Evolutionary conservation across 1,139 yeast genomes (phyloP), one percentile per base, ranked within the genome.

Genomic region (Taphrina confusa): DNA sequence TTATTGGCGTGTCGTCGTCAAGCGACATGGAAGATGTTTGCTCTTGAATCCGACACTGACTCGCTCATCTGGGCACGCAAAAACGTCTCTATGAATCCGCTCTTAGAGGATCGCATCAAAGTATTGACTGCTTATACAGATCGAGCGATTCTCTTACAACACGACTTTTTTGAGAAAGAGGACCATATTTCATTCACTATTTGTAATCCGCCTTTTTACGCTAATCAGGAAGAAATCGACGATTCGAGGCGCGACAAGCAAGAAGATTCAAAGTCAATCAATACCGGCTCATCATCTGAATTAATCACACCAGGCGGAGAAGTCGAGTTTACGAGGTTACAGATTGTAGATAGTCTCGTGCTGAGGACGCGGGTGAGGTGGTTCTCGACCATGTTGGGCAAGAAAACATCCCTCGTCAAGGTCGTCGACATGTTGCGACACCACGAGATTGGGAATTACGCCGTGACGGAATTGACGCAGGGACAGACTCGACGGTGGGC

Each of bases 141-240:
- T 2, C 46, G 30, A 18, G 34, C 42, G 3, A n/a, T 42, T 25
- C 23, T 54, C 44, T 27, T 54, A 20, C 58, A 54, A 14, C 49
- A 52, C 18, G 36, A 33, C 8, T 6, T 22, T 5, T 28, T 40
- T 4, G 12, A 18, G 11, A 6, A 18, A 2, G 12, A 28, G 14
- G 40, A 27, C 9, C 11, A 16, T 9, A 28, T 52, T 5, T 25
- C 44, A 11, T 54, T 54, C 28, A 44, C 71, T 1, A 70, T 77
- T 66, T 76, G 80, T 62, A 77, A 77, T 62, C 80, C 80, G 2
- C 80, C 80, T 1, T 77, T 77, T 63, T 77, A 76, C 63, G 57
- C 64, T 2, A 71, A 75, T 0, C 9, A 28, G 0, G 68, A 66
- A 0, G 79, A 76, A 34, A 63, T 75, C 50, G 50, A 51, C 3